Percentiles rank a stretch among this genome's conserved stretches.
Conservation (phyloP, 2,329 filamentous ascomycete species). For the Pseudocercospora eumusae region DNA sequence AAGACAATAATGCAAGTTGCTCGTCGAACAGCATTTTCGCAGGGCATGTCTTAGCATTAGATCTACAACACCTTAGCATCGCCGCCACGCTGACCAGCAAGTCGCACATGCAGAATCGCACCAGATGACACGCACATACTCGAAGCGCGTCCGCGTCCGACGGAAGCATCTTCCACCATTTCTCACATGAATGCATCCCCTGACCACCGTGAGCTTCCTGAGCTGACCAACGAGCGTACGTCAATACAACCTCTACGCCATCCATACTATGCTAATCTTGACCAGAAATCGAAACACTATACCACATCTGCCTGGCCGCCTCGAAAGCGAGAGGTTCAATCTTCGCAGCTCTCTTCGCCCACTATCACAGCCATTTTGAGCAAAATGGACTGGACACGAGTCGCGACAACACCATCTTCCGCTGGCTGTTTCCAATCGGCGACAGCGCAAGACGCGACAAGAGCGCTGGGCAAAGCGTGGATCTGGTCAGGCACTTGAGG, state of each 20-base stretch:
- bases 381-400: constrained; percentile 70
- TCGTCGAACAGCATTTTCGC: constrained; percentile 4
- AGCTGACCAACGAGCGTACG: constrained; percentile 47
- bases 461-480: constrained; percentile 21
- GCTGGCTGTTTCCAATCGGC: constrained; percentile 77
- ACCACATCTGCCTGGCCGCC: constrained; percentile 72
- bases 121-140: constrained; percentile 41
- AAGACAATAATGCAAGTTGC: too few relatives aligned
- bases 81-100: not conserved
- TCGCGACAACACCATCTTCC: constrained; percentile 72
- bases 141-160: constrained; percentile 40
- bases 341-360: constrained; percentile 75
- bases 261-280: not conserved
- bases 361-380: constrained; percentile 75
- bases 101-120: constrained; percentile 24
- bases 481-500: constrained; percentile 35
- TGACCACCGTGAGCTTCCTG: constrained; percentile 41
- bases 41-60: constrained; percentile 21
- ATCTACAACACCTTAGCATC: too few relatives aligned
- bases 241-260: not conserved
- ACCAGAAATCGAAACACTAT: constrained; percentile 74
- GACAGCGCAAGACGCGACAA: constrained; percentile 44
- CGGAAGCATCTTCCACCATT: constrained; percentile 32
- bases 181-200: constrained; percentile 38
- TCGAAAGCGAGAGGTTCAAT: constrained; percentile 67